phyloP scores from a whole-genome alignment of 768 basidiomycete genomes.

The Cyathus striatus region DNA sequence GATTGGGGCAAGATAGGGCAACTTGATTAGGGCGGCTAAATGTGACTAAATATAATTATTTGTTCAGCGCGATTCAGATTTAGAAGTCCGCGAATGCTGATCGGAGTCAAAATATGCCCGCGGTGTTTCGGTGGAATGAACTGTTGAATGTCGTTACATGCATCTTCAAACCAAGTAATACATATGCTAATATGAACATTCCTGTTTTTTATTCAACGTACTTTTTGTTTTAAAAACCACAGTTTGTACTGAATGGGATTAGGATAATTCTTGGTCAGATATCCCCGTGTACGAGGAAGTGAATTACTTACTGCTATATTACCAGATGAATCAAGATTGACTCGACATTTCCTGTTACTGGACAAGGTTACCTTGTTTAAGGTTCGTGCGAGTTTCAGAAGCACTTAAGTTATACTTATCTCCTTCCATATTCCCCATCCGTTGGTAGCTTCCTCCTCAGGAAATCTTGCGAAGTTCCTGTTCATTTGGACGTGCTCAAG shows the following conservation, averaged over 20 bases:
- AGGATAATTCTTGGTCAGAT: too few relatives aligned
- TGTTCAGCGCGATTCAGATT: constrained; percentile 8
- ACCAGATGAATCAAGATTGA: constrained; percentile 3
- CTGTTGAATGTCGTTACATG: too few relatives aligned
- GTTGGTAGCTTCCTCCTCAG: constrained; percentile 41
- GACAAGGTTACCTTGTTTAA: constrained; percentile 6
- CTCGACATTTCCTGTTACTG: constrained; percentile 1
- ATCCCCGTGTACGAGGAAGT: too few relatives aligned
- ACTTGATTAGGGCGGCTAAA: too few relatives aligned
- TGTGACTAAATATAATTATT: too few relatives aligned
- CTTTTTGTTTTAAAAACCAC: too few relatives aligned
- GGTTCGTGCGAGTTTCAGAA: constrained; percentile 41
- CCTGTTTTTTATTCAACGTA: too few relatives aligned
- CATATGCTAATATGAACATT: too few relatives aligned
- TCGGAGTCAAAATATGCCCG: constrained; percentile 21
- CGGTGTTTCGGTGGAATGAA: constrained; percentile 21
- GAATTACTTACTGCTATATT: too few relatives aligned
- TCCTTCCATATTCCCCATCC: constrained; percentile 39
- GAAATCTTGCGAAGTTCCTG: constrained; percentile 53
- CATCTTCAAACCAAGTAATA: too few relatives aligned
- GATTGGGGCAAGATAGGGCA: too few relatives aligned
- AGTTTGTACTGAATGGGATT: too few relatives aligned
- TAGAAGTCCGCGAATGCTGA: constrained; percentile 26
- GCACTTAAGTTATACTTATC: constrained; percentile 31
- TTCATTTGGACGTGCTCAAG: constrained; percentile 36